phyloP scores from a whole-genome alignment of 345 rosid species.

The Rhizophora mangle region DNA sequence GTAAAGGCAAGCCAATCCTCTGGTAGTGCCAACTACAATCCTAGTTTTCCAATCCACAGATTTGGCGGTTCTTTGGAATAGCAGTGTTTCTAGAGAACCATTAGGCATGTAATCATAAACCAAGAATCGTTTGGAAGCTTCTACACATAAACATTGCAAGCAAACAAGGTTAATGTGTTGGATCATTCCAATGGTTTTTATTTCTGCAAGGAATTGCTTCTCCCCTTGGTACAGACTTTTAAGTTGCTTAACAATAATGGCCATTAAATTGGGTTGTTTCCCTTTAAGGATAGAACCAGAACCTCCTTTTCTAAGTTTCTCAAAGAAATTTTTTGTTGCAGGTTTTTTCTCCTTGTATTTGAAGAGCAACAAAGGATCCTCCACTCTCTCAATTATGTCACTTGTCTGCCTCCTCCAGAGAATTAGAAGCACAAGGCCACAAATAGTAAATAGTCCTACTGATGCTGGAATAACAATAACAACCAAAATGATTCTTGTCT shows the following conservation, averaged over 20 bases:
- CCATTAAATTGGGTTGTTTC: conserved; percentile 7
- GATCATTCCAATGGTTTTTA: conserved; percentile 17
- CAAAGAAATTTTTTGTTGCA: conserved; percentile 4
- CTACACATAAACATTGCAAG: conserved; percentile 13
- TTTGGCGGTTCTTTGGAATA: conserved; percentile 6
- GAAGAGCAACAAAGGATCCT: conserved; percentile 11
- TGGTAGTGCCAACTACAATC: conserved; percentile 58
- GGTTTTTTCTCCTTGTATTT: conserved; percentile 5
- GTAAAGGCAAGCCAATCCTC: conserved; percentile 67
- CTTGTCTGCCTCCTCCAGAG: conserved; percentile 13
- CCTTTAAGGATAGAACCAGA: conserved; percentile 29
- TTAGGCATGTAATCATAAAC: conserved; percentile 26
- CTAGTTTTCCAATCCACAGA: conserved; percentile 42
- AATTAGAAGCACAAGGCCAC: conserved; percentile 1
- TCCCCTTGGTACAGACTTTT: conserved; percentile 18
- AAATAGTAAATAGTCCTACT: neutral
- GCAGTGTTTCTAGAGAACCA: conserved; percentile 17
- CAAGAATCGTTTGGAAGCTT: conserved; percentile 5
- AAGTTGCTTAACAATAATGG: conserved; percentile 23
- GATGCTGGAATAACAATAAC: neutral
- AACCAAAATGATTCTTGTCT: neutral
- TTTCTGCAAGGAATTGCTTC: conserved; percentile 25
- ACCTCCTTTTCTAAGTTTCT: conserved; percentile 23
- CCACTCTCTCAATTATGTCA: neutral
- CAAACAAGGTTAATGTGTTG: conserved; percentile 23